Percentiles rank a stretch among this genome's conserved stretches.
Conservation (phyloP, 73 alveolate species). For the Blepharisma stoltei region DNA sequence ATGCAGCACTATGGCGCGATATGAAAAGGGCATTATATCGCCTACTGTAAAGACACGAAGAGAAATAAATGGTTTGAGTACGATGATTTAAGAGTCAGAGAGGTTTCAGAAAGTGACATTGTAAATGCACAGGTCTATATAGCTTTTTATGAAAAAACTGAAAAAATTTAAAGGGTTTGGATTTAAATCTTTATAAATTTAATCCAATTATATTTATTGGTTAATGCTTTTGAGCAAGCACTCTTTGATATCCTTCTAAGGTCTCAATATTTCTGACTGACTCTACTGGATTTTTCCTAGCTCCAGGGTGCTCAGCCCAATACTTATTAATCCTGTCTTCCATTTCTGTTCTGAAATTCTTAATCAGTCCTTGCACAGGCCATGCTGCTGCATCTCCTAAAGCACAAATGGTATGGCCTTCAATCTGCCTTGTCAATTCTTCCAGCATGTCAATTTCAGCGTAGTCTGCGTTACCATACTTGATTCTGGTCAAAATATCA, state of each 20-base stretch:
- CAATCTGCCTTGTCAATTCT: constrained; percentile 79
- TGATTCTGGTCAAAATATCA: constrained; percentile 73
- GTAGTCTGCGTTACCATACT: constrained; percentile 82
- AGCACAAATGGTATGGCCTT: constrained; percentile 91
- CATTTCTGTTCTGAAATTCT: constrained; percentile 73
- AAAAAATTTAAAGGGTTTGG: not conserved
- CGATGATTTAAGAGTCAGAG: not conserved
- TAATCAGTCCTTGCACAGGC: constrained; percentile 88
- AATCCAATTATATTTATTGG: too few species aligned
- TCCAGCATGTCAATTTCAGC: constrained; percentile 88
- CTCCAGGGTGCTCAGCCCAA: constrained; percentile 72
- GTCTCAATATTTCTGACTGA: constrained; percentile 14
- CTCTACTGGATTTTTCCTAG: constrained; percentile 25
- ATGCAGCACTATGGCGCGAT: not conserved
- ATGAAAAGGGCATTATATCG: constrained; percentile 7
- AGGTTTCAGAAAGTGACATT: not conserved
- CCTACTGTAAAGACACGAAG: not conserved
- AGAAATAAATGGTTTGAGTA: not conserved
- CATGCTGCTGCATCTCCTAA: constrained; percentile 95
- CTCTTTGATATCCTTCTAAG: constrained; percentile 8
- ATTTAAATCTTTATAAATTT: too few species aligned
- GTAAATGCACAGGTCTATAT: constrained; percentile 13
- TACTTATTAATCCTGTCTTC: constrained; percentile 85
- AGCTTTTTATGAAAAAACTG: not conserved
- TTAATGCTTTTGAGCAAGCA: constrained; percentile 30